Evolutionary conservation across 2,329 filamentous ascomycete species (phyloP).

Genomic region (Stachybotrys echinatus): DNA sequence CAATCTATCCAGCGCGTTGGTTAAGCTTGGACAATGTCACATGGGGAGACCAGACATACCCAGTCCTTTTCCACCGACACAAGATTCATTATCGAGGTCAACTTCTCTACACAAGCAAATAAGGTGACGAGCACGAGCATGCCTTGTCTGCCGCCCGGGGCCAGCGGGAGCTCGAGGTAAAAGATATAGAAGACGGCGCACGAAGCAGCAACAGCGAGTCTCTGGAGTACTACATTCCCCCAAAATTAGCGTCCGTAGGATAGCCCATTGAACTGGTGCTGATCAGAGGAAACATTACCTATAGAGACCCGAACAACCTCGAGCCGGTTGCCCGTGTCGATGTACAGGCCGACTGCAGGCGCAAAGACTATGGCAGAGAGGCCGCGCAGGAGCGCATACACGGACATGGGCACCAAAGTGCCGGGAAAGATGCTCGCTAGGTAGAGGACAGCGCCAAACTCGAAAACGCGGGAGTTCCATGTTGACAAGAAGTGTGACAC

Average conservation of each 20-base stretch:
- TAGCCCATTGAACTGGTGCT: not conserved
- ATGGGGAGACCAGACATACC: slow-evolving; percentile 30
- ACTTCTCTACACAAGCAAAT: slow-evolving; percentile 65
- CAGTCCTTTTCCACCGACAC: slow-evolving; percentile 69
- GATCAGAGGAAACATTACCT: no score
- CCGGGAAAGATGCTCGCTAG: slow-evolving; percentile 49
- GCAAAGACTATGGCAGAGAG: slow-evolving; percentile 53
- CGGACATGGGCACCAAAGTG: slow-evolving; percentile 60
- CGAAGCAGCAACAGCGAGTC: slow-evolving; percentile 38
- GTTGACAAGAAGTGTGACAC: slow-evolving; percentile 56
- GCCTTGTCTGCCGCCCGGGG: slow-evolving; percentile 6
- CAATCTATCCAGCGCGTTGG: slow-evolving; percentile 18
- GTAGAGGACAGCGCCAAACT: slow-evolving; percentile 57
- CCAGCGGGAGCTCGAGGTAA: slow-evolving; percentile 2
- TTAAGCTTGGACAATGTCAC: not conserved
- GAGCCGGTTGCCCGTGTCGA: slow-evolving; percentile 52
- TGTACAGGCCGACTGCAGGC: slow-evolving; percentile 49
- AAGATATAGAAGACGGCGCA: slow-evolving; percentile 38
- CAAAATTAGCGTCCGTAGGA: not conserved
- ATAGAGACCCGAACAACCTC: slow-evolving; percentile 46
- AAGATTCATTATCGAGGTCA: slow-evolving; percentile 58
- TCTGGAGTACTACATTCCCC: slow-evolving; percentile 29
- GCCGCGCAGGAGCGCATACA: slow-evolving; percentile 62
- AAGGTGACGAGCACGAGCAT: slow-evolving; percentile 34
- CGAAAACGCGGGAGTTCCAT: slow-evolving; percentile 60